Evolutionary conservation across 805 yeast species (phyloP).

Genomic region (Schizosaccharomyces lindneri): DNA sequence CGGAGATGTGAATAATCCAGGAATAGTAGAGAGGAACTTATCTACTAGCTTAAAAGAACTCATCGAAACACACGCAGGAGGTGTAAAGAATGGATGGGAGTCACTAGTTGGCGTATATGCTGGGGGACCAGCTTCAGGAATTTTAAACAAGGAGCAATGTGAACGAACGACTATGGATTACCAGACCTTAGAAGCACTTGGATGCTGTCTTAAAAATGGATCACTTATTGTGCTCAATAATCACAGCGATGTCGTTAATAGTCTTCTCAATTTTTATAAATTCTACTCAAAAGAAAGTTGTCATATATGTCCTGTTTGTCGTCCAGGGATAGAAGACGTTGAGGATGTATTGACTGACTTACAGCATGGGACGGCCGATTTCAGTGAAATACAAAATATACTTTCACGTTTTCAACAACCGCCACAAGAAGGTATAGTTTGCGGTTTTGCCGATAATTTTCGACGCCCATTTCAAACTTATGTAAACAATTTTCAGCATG

Average conservation of each 20-base stretch:
- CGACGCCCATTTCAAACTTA: neutral
- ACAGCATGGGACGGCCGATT: neutral
- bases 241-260: constrained; percentile 60
- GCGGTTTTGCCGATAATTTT: neutral
- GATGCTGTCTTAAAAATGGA: constrained; percentile 77
- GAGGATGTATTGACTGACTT: neutral
- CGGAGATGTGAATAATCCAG: constrained; percentile 78
- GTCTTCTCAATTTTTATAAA: constrained; percentile 61
- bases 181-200: constrained; percentile 63
- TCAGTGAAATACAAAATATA: neutral
- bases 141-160: constrained; percentile 42
- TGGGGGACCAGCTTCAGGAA: constrained; percentile 76
- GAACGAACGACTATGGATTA: constrained; percentile 60
- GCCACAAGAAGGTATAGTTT: neutral
- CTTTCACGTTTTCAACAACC: neutral
- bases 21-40: constrained; percentile 87
- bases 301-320: constrained; percentile 86
- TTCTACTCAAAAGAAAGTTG: constrained; percentile 83
- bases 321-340: constrained; percentile 46
- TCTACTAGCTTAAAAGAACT: constrained; percentile 64
- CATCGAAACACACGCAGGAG: constrained; percentile 74
- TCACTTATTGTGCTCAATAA: constrained; percentile 82
- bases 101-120: constrained; percentile 70
- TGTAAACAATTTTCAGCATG: neutral
- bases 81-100: constrained; percentile 82